Base-by-base conservation (phyloP, 129 eudicot species). In the Pulicaria dysenterica region DNA sequence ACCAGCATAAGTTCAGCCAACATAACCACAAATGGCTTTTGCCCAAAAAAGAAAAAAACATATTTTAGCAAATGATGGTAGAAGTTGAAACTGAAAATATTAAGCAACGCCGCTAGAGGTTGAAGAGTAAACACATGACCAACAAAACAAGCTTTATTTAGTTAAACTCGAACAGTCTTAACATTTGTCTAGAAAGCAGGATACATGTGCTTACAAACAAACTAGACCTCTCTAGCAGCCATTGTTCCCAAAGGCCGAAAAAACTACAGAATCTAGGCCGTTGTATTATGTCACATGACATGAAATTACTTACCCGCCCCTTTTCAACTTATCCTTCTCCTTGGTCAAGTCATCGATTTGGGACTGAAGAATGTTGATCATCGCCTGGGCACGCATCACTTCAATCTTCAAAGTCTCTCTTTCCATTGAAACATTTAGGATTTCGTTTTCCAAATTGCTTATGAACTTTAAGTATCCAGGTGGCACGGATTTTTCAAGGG, bases 281-380 rank as follows among this genome's bases (percentile, higher is more conserved):
- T 45, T 56, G 73, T 69, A 46, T 61, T 56, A 65, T 39, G 43
- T 16, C 73, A 38, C 70, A 34, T 36, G 79, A 55, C 44, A 61
- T 36, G 79, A 55, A 44, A 61, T 50, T 73, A 79, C 67, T 86
- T 78, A 73, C 17, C 72, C 61, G 34, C 70, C 46, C 79, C 79
- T 81, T 77, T 77, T 83, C 55, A 89, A 60, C 60, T 82, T 90
- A 56, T 80, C 83, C 17, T 89, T 89, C 64, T 92, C 95, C 81
- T 76, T 89, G 69, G 75, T 75, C 72, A 92, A 69, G 8, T 62
- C 80, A 5, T 80, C 95, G 10, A 92, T 77, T 12, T 80, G 85
- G 16, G 95, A 85, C 85, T 92, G 98, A 72, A 92, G 96, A 75
- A 85, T 72, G 84, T 89, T 85, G 78, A 92, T 92, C 96, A 92